Percentiles rank a stretch among this genome's conserved stretches.
Evolutionary conservation across 495 filamentous ascomycete species (phyloP).

Genomic region (Penicillium tannophilum): DNA sequence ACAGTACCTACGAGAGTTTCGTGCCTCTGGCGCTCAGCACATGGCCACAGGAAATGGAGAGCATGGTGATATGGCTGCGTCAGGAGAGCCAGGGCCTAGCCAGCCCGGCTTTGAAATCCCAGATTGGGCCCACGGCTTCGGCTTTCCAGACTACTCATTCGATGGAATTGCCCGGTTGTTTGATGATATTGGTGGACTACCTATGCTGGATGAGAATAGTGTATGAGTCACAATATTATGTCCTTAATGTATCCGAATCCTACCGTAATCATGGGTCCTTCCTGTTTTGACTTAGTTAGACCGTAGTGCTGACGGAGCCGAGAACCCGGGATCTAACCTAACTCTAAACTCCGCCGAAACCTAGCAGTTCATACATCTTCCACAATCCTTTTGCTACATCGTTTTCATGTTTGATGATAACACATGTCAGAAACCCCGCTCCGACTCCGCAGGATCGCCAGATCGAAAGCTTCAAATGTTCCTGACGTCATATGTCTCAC

Average conservation of each 20-base stretch:
- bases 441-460: not conserved
- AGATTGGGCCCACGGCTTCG: slow-evolving; percentile 46
- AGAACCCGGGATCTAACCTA: not conserved
- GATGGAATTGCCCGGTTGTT: slow-evolving; percentile 44
- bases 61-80: slow-evolving; percentile 2
- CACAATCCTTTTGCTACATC: too few relatives aligned
- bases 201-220: slow-evolving; percentile 33
- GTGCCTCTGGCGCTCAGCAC: slow-evolving; percentile 17
- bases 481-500: not conserved
- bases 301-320: not conserved
- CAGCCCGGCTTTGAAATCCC: slow-evolving; percentile 36
- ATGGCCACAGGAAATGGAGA: slow-evolving; percentile 7
- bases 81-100: slow-evolving; percentile 16
- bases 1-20: slow-evolving; percentile 41
- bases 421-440: not conserved
- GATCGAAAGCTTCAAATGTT: not conserved
- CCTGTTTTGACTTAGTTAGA: slow-evolving; percentile 4
- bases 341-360: not conserved
- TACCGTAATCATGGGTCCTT: not conserved
- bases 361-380: not conserved
- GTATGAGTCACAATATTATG: not conserved
- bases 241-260: not conserved
- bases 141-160: slow-evolving; percentile 45
- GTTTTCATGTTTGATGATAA: not conserved
- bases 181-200: slow-evolving; percentile 39